A percentile compares a stretch with the other conserved stretches of the same genome.
phyloP scores from a whole-genome alignment of 176 grass and related monocot genomes.

The Musa schizocarpa region DNA sequence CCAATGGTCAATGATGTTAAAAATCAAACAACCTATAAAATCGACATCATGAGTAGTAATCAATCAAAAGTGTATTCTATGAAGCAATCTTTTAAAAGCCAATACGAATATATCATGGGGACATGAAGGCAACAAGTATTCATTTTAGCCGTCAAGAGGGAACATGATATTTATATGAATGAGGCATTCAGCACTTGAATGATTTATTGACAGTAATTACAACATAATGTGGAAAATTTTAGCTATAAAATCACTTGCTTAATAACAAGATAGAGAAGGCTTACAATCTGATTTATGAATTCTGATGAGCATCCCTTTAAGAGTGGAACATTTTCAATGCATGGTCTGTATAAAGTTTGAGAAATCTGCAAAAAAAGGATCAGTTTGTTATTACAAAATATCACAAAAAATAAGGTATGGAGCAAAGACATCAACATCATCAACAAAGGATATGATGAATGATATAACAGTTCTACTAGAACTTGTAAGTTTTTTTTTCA shows the following conservation, averaged over 20 bases:
- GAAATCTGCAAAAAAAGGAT: slow-evolving; percentile 58
- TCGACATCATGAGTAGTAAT: too few relatives aligned
- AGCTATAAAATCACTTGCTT: background rate
- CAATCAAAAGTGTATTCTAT: too few relatives aligned
- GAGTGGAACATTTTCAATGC: slow-evolving; percentile 60
- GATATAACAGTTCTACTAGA: background rate
- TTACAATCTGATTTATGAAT: slow-evolving; percentile 98
- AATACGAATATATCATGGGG: too few relatives aligned
- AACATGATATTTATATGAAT: background rate
- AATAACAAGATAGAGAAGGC: slow-evolving; percentile 1
- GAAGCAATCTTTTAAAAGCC: too few relatives aligned
- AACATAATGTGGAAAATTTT: background rate
- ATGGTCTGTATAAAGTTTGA: slow-evolving; percentile 70
- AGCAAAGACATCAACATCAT: background rate
- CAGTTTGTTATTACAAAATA: slow-evolving; percentile 4
- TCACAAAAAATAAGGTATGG: slow-evolving; percentile 17
- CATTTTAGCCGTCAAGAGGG: background rate
- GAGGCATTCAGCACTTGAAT: background rate
- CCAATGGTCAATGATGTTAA: too few relatives aligned
- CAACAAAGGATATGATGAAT: background rate
- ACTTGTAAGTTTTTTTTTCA: too few relatives aligned
- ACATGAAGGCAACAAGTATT: background rate
- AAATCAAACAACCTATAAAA: too few relatives aligned
- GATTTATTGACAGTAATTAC: background rate
- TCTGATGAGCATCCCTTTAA: slow-evolving; percentile 87